Evolutionary conservation across 1,139 yeast genomes (phyloP).

Genomic region (Lodderomyces parapsilosis): DNA sequence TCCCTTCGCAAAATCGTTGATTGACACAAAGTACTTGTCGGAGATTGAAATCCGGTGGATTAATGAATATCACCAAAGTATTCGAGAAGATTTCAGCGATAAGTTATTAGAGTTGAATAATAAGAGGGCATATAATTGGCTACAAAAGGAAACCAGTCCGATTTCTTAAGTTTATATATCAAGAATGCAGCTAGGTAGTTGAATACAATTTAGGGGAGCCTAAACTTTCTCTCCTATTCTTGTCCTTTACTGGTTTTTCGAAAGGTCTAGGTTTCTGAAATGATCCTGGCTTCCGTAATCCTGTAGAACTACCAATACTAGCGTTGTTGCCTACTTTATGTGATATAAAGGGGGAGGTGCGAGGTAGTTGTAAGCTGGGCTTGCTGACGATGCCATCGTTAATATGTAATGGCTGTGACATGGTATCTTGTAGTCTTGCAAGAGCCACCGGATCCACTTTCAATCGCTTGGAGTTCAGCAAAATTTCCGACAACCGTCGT

Average conservation of each 20-base stretch:
- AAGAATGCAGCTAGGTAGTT: constrained; percentile 16
- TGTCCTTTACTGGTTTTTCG: constrained; percentile 12
- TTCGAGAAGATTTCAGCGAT: constrained; percentile 36
- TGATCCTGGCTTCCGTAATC: constrained; percentile 54
- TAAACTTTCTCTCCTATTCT: constrained; percentile 22
- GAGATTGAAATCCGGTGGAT: constrained; percentile 51
- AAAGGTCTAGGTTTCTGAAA: constrained; percentile 32
- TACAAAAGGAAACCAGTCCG: constrained; percentile 36
- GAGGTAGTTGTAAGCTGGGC: constrained; percentile 23
- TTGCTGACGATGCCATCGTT: constrained; percentile 2
- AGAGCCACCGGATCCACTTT: background rate
- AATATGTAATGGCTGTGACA: constrained; percentile 3
- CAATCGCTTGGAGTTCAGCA: constrained; percentile 1
- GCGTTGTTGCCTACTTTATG: constrained; percentile 21
- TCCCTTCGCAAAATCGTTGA: constrained; percentile 51
- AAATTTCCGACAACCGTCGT: constrained; percentile 4
- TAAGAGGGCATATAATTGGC: constrained; percentile 39
- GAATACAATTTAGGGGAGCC: constrained; percentile 28
- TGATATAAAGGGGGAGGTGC: constrained; percentile 36
- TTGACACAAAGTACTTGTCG: constrained; percentile 37
- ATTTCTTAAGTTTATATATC: constrained; percentile 11
- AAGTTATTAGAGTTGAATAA: constrained; percentile 39
- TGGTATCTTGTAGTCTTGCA: background rate
- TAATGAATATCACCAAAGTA: constrained; percentile 42
- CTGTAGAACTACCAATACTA: constrained; percentile 13